phyloP scores from a whole-genome alignment of 139 green algal species.

The Diplosphaera chodatii region DNA sequence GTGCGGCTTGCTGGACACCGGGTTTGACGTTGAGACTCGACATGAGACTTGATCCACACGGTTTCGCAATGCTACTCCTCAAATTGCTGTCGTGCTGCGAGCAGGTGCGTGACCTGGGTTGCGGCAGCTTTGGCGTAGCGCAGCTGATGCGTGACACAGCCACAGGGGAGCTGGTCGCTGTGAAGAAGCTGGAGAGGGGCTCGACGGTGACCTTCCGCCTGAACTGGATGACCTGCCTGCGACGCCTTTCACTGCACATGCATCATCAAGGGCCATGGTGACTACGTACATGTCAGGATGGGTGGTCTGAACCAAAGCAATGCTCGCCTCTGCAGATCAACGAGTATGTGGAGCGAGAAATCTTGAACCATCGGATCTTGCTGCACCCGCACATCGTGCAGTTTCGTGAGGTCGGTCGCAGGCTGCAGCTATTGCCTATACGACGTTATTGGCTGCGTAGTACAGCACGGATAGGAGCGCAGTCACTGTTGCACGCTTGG shows the following conservation, averaged over 20 bases:
- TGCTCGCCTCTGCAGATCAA: constrained; percentile 31
- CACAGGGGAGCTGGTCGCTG: constrained; percentile 31
- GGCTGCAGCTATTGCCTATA: too few species aligned
- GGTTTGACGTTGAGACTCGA: too few species aligned
- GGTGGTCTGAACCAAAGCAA: not conserved
- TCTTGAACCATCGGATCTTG: constrained; percentile 54
- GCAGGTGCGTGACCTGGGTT: constrained; percentile 32
- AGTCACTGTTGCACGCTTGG: too few species aligned
- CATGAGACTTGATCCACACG: too few species aligned
- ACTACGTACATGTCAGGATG: not conserved
- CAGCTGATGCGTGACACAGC: constrained; percentile 22
- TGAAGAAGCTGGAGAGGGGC: constrained; percentile 26
- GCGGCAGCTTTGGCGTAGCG: constrained; percentile 33
- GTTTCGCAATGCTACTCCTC: too few species aligned
- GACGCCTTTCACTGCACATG: too few species aligned
- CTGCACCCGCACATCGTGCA: constrained; percentile 55
- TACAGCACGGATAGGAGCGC: too few species aligned
- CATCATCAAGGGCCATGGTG: too few species aligned
- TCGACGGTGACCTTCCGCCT: not conserved
- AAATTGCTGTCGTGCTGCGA: not conserved
- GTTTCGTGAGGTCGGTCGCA: constrained; percentile 44
- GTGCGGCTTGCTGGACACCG: too few species aligned
- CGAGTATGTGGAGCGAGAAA: constrained; percentile 49
- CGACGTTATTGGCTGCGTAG: too few species aligned
- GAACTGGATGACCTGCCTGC: not conserved